Percentiles rank a stretch among this genome's conserved stretches.
Conservation (phyloP, 1,139 yeast species). For the Arxiozyma heterogenica region DNA sequence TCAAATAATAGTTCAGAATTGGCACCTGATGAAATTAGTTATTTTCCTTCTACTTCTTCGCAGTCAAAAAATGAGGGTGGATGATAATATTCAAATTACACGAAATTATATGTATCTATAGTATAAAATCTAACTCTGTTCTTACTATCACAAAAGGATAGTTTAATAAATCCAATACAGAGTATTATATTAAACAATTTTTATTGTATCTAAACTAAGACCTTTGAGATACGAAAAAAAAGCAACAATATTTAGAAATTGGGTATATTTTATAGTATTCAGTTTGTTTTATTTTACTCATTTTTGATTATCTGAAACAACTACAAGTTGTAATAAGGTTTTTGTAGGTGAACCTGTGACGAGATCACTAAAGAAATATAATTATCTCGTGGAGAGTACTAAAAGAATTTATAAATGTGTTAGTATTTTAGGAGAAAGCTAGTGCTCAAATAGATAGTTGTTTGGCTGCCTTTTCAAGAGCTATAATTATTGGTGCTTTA, state of each 20-base stretch:
- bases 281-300: neutral
- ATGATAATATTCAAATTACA: no score
- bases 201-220: neutral
- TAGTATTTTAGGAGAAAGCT: no score
- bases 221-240: neutral
- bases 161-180: neutral
- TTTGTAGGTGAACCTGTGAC: neutral
- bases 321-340: no score
- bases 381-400: no score
- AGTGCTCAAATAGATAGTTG: no score
- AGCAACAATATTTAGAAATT: neutral
- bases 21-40: slow-evolving; percentile 7
- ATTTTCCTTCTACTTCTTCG: slow-evolving; percentile 6
- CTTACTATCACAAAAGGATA: no score
- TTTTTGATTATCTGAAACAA: no score
- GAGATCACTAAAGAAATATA: no score
- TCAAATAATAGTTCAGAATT: slow-evolving; percentile 3
- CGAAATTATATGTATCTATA: neutral
- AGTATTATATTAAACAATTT: neutral
- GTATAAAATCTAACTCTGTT: neutral
- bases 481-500: no score
- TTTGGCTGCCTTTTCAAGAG: no score
- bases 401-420: no score
- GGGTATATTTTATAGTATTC: neutral
- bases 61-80: slow-evolving; percentile 1